These are phyloP conservation scores for Fusarium sterilihyphosum DNA, from an alignment of 2,329 filamentous ascomycete species.

Conservation along the genomic window DNA sequence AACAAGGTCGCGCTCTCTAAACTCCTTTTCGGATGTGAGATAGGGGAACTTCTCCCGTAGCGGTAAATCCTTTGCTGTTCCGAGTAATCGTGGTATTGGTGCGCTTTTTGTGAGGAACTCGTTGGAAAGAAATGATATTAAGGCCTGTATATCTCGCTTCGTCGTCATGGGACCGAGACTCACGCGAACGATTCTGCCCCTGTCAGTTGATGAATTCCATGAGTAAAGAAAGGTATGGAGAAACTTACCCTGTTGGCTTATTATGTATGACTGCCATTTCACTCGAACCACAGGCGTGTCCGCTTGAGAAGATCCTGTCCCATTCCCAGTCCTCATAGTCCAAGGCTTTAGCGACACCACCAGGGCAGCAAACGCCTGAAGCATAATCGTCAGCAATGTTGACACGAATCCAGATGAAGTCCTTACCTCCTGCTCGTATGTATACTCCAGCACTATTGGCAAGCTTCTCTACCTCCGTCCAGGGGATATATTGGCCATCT, in stretches of 20 bases:
- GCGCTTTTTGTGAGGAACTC: slow-evolving; percentile 25
- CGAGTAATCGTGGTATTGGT: slow-evolving; percentile 10
- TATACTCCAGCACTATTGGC: slow-evolving; percentile 67
- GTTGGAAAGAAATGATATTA: slow-evolving; percentile 56
- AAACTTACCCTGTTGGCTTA: slow-evolving; percentile 61
- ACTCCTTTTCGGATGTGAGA: slow-evolving; percentile 2
- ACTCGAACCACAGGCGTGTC: slow-evolving; percentile 66
- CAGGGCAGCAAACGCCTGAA: slow-evolving; percentile 59
- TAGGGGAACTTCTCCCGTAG: slow-evolving; percentile 23
- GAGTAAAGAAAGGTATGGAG: too few species aligned
- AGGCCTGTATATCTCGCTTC: slow-evolving; percentile 60
- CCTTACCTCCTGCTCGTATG: slow-evolving; percentile 63
- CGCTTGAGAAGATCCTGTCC: slow-evolving; percentile 62
- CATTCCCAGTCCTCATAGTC: slow-evolving; percentile 65
- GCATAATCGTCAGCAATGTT: background rate
- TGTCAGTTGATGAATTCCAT: slow-evolving; percentile 4
- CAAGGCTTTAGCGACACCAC: slow-evolving; percentile 57
- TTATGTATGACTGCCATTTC: slow-evolving; percentile 63
- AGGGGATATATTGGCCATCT: slow-evolving; percentile 64
- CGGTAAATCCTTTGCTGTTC: slow-evolving; percentile 17
- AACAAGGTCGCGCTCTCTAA: background rate
- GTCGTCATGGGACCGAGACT: slow-evolving; percentile 72
- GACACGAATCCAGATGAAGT: background rate
- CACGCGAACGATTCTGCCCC: slow-evolving; percentile 64
- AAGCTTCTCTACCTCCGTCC: slow-evolving; percentile 66